Evolutionary conservation across 2,329 filamentous ascomycete species (phyloP), one percentile per base, ranked within the genome.

Genomic region (Xylaria polymorpha): DNA sequence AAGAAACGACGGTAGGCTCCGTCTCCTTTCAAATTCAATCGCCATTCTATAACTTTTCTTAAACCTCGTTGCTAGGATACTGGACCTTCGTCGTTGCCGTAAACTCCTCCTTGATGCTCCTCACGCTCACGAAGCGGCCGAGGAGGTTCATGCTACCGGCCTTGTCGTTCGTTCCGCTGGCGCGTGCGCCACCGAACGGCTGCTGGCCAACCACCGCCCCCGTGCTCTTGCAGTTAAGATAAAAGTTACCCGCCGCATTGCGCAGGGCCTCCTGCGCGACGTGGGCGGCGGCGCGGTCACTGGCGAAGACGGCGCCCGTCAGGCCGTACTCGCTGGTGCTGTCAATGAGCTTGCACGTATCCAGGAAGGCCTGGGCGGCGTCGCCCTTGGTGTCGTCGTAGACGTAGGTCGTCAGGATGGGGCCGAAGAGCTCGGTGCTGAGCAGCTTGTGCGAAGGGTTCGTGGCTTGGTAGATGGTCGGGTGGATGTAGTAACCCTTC

Each of bases 161-260:
- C 85, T 92, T 92, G 81, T 92, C 91, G 78, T 92, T 92, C 25
- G 90, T 92, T 32, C 90, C 90, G 70, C 88, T 90, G 7, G 89
- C 89, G 71, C 91, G 84, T 14, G 88, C 86, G 62, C 90, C 90
- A 25, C 90, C 90, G 77, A 92, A 92, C 4, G 90, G 88, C 82
- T 92, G 90, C 82, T 92, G 91, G 15, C 90, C 90, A 8, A 92
- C 90, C 29, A 93, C 89, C 18, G 90, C 90, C 46, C 90, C 91
- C 1, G 90, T 92, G 80, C 88, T 91, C 87, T 94, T 94, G 84
- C 90, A 92, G 83, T 94, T 95, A 81, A 95, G 86, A 83, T 95
- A 95, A 79, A 94, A 94, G 84, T 95, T 95, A 50, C 92, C 92
- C 0, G 92, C 92, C 0, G 90, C 84, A 78, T 94, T 89, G 72